Percentiles rank a stretch among this genome's conserved stretches.
Evolutionary conservation across 2,329 filamentous ascomycete species (phyloP).

Genomic region (Simplicillium sp.): DNA sequence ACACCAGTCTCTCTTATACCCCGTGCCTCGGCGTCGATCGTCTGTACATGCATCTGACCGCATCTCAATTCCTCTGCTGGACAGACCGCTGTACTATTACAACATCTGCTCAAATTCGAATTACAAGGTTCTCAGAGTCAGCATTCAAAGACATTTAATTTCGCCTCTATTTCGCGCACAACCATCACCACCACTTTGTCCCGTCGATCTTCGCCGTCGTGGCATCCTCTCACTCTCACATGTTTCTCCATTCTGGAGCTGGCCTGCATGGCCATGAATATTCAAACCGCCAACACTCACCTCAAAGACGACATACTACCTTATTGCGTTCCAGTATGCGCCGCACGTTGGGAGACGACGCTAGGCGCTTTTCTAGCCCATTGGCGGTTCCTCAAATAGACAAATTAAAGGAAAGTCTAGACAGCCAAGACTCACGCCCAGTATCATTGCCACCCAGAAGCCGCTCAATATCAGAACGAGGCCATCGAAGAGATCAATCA

Average conservation of each 20-base stretch:
- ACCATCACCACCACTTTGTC: too few species aligned
- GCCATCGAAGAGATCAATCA: conserved; percentile 28
- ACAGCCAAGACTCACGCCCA: background rate
- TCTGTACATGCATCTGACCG: too few species aligned
- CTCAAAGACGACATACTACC: conserved; percentile 24
- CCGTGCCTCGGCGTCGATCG: too few species aligned
- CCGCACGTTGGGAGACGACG: conserved; percentile 20
- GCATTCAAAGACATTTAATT: too few species aligned
- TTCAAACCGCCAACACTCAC: conserved; percentile 27
- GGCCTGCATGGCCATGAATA: conserved; percentile 53
- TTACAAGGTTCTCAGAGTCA: too few species aligned
- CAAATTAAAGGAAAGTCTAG: background rate
- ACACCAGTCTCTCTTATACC: too few species aligned
- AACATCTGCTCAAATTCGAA: too few species aligned
- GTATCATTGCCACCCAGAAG: conserved; percentile 10
- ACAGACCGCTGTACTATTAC: too few species aligned
- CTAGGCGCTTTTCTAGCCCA: conserved; percentile 5
- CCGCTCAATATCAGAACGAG: conserved; percentile 27
- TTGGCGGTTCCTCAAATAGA: background rate
- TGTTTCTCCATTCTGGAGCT: conserved; percentile 52
- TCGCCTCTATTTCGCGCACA: too few species aligned
- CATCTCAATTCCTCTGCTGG: too few species aligned
- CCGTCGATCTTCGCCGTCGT: too few species aligned
- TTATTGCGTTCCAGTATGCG: conserved; percentile 33
- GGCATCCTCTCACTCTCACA: conserved; percentile 16